Evolutionary conservation across 192 early-diverging fungal genomes (phyloP), one percentile per base, ranked within the genome.

Genomic region (Backusella westeae): DNA sequence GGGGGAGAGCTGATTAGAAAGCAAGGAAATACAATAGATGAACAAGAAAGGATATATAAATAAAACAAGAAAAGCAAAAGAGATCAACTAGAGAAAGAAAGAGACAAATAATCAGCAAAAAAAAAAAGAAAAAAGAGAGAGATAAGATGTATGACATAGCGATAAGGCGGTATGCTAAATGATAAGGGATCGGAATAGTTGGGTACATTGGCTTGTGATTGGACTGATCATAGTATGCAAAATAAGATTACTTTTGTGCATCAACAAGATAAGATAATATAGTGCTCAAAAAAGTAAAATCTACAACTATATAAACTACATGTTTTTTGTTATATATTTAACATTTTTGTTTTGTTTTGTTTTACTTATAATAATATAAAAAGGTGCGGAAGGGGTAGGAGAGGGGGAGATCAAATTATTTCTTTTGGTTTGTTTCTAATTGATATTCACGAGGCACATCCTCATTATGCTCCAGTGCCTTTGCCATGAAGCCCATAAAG

Each of bases 401-500:
- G 34, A 3, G 10, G 34, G 34, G 34, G 56, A 34, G 75, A 34
- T 29, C 12, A 63, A 63, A 63, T 63, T 63, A 63, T 68, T 66
- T 76, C 32, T 53, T 76, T 52, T 76, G 35, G 6, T 71, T 77
- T 41, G 19, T 53, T 68, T 78, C 41, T 36, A 73, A 68, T 75
- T 74, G 56, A 23, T 34, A 75, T 66, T 75, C 63, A 6, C 42
- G 39, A 41, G 67, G 26, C 23, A 89, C 78, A 46, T 89, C 88
- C 65, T 85, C 85, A 76, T 72, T 82, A 73, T 86, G 83, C 34
- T 85, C 80, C 29, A 90, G 71, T 23, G 87, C 83, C 19, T 81
- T 82, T 59, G 87, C 89, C 92, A 98, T 96, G 79, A 98, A 99
- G 34, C 85, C 82, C 78, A 97, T 75, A 79, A 99, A 99, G 17